Conservation (phyloP, 2,329 filamentous ascomycete species). For the Fusarium luffae region DNA sequence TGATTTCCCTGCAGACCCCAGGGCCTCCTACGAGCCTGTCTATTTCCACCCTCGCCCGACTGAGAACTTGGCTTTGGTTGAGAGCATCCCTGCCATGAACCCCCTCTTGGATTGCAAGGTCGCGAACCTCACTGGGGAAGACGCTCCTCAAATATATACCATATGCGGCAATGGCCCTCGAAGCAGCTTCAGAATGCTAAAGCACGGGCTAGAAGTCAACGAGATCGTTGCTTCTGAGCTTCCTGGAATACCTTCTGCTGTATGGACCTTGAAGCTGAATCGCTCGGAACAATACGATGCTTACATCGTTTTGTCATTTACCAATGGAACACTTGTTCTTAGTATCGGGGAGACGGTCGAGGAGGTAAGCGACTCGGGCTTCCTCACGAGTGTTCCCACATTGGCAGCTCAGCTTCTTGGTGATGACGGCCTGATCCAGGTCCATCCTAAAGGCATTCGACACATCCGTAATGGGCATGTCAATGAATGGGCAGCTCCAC, state of each 20-base stretch:
- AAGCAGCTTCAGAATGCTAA: slow-evolving; percentile 90
- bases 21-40: slow-evolving; percentile 76
- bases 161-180: slow-evolving; percentile 89
- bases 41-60: slow-evolving; percentile 86
- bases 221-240: slow-evolving; percentile 96
- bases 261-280: slow-evolving; percentile 94
- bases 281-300: slow-evolving; percentile 87
- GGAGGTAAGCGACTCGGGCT: slow-evolving; percentile 93
- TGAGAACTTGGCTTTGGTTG: slow-evolving; percentile 85
- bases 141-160: slow-evolving; percentile 96
- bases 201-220: slow-evolving; percentile 91
- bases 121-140: slow-evolving; percentile 88
- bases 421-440: slow-evolving; percentile 90
- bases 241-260: slow-evolving; percentile 86
- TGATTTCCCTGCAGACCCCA: slow-evolving; percentile 80
- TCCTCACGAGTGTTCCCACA: slow-evolving; percentile 88
- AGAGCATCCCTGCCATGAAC: slow-evolving; percentile 89
- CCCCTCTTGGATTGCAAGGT: slow-evolving; percentile 92
- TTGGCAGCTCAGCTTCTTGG: slow-evolving; percentile 94
- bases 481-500: slow-evolving; percentile 93
- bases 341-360: slow-evolving; percentile 98
- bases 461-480: slow-evolving; percentile 84
- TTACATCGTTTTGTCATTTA: slow-evolving; percentile 95
- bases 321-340: slow-evolving; percentile 88
- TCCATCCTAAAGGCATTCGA: slow-evolving; percentile 95